Evolutionary conservation across 257 asterid species (phyloP), one percentile per base, ranked within the genome.

Genomic region (Marsdenia floribunda): DNA sequence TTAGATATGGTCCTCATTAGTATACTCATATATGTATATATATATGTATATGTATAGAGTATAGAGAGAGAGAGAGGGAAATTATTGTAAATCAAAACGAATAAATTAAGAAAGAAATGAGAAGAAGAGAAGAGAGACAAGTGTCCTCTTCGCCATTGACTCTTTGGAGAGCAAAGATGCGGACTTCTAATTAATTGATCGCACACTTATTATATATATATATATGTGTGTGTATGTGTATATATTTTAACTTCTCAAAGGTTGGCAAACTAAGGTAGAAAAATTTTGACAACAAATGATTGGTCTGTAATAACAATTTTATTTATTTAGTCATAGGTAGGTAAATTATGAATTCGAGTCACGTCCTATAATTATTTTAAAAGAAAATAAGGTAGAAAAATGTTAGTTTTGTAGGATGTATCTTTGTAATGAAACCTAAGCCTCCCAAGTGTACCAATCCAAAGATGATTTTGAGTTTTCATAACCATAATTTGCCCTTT

Each of bases 61-160:
- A 44, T 11, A 52, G 7, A 33, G 3, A 68, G 33, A 57, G 69
- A 73, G 74, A n/a, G 72, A 53, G n/a, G 9, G 21, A 6, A 81
- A 78, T 75, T 24, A 74, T 80, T 77, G 66, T 46, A 71, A 72
- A 67, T 76, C 75, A 76, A 76, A 74, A 72, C 59, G 75, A 78
- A 33, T 55, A 74, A 78, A n/a, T n/a, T n/a, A n/a, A 29, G 33
- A 29, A 29, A 71, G 71, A 79, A 80, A 71, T 80, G 70, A 77
- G 19, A 33, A 65, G 38, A 77, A 76, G n/a, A 52, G 57, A 75
- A 42, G 74, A 75, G 64, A 46, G 84, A 87, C 88, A 85, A 78
- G 82, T 87, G 90, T 88, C 92, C 75, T 78, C 70, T 24, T 79
- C 84, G 64, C 75, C 80, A 75, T 87, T 85, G 88, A 90, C 89